phyloP scores from a whole-genome alignment of 441 rosid species.

The Gossypium gossypioides region DNA sequence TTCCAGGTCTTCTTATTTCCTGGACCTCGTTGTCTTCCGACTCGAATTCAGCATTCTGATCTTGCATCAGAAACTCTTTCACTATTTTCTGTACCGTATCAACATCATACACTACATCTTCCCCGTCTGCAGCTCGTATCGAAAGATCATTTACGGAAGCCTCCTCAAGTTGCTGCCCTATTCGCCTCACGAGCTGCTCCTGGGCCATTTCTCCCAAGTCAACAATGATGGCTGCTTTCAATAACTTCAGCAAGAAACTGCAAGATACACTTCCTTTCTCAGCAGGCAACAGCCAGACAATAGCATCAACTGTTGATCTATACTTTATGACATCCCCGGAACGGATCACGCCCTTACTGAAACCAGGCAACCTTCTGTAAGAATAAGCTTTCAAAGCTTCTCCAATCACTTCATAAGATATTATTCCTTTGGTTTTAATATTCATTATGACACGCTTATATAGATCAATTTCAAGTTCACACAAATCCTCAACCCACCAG shows the following conservation, averaged over 20 bases:
- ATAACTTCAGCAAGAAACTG: constrained; percentile 62
- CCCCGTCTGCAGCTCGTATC: constrained; percentile 44
- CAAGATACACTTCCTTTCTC: constrained; percentile 65
- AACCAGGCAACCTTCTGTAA: constrained; percentile 55
- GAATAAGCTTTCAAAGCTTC: constrained; percentile 78
- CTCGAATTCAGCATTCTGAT: constrained; percentile 36
- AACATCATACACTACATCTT: constrained; percentile 43
- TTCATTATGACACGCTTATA: constrained; percentile 45
- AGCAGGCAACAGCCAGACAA: constrained; percentile 48
- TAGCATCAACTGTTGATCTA: constrained; percentile 41
- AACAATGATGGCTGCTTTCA: constrained; percentile 50
- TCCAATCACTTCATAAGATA: constrained; percentile 50
- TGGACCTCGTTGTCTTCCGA: constrained; percentile 27
- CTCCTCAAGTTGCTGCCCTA: constrained; percentile 71
- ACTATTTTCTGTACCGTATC: constrained; percentile 48
- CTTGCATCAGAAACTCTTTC: constrained; percentile 47
- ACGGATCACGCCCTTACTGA: constrained; percentile 41
- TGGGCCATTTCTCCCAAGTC: constrained; percentile 39
- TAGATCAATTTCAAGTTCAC: constrained; percentile 59
- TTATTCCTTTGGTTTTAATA: constrained; percentile 35
- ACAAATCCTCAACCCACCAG: constrained; percentile 88
- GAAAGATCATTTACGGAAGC: constrained; percentile 57
- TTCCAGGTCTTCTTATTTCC: constrained; percentile 37
- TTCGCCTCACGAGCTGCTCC: constrained; percentile 42
- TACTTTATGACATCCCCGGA: constrained; percentile 41